These are phyloP conservation scores for Talaromyces ruber DNA, from an alignment of 495 filamentous ascomycete genomes.

Conservation along the genomic window DNA sequence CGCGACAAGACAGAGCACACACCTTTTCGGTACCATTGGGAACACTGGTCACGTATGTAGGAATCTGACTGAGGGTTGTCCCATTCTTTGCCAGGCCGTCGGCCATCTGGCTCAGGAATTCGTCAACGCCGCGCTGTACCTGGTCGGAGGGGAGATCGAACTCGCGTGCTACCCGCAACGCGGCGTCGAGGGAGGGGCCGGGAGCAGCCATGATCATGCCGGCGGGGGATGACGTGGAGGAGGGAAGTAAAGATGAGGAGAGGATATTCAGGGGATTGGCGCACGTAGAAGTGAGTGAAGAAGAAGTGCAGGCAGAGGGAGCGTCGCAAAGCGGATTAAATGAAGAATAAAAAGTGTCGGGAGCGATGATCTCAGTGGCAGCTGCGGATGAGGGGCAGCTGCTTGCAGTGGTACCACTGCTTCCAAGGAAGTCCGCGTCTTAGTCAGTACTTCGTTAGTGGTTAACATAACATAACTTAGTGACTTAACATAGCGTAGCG, in stretches of 20 bases:
- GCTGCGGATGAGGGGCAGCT: neutral
- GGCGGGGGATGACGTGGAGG: constrained; percentile 5
- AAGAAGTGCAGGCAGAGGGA: constrained; percentile 4
- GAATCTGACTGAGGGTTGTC: constrained; percentile 85
- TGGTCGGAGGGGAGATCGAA: constrained; percentile 80
- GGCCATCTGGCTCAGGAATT: constrained; percentile 80
- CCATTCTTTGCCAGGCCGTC: constrained; percentile 76
- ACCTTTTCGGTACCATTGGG: constrained; percentile 96
- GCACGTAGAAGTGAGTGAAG: constrained; percentile 6
- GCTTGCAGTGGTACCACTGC: neutral
- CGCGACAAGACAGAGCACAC: constrained; percentile 1
- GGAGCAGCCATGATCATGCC: constrained; percentile 1
- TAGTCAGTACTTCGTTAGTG: too few species aligned
- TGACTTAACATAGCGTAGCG: too few species aligned
- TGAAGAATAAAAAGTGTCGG: neutral
- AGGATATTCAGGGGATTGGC: constrained; percentile 4
- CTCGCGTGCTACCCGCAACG: constrained; percentile 68
- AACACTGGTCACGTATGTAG: constrained; percentile 89
- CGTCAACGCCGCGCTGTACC: constrained; percentile 68
- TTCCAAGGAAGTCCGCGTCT: constrained; percentile 1
- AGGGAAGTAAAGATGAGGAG: constrained; percentile 2
- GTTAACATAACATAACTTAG: too few species aligned
- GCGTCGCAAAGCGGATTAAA: neutral
- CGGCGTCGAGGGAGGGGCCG: constrained; percentile 40
- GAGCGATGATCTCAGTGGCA: constrained; percentile 6